Evolutionary conservation across 495 filamentous ascomycete genomes (phyloP), one percentile per base, ranked within the genome.

Genomic region (Lepidopterella palustris): DNA sequence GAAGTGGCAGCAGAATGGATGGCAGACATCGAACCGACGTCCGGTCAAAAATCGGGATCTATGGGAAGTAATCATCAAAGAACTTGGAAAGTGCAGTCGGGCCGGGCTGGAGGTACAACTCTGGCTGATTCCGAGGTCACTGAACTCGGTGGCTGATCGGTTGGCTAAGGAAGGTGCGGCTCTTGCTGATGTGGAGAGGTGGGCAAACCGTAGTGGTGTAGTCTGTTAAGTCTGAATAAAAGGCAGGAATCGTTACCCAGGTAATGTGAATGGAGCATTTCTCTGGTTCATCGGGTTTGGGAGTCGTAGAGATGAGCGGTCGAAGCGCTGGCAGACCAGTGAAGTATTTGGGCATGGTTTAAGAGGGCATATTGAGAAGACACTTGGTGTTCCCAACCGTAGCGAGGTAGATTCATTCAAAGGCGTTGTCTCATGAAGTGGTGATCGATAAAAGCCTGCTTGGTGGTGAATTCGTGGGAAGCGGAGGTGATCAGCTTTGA

Each of bases 21-120:
- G 75, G 74, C 45, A 54, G 39, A 76, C 62, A 18, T 20, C 28
- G 1, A 45, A n/a, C 3, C 60, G 59, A 0, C 40, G 0, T 0
- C 31, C 45, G 15, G 74, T 78, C 23, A 73, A 71, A 56, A 79
- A 79, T 45, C 63, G 54, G 40, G 76, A 79, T 58, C 48, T 79
- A 4, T 80, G 78, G 73, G 55, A 78, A 59, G 47, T 61, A 27
- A 59, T 79, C 21, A 60, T 78, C 13, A 62, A 64, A n/a, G 72
- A 72, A 60, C 48, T 76, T 15, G 68, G 69, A 55, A 65, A 35
- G 27, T 66, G 21, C 25, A 27, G 69, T 4, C 52, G 66, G 8
- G 4, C 42, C 0, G 69, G 69, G 0, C 31, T 73, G 23, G 52
- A 64, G 20, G 57, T 81, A 26, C 20, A 68, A 21, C 76, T 81